Conservation (phyloP, 2,329 filamentous ascomycete genomes). For the Aspergillus clavatus region DNA sequence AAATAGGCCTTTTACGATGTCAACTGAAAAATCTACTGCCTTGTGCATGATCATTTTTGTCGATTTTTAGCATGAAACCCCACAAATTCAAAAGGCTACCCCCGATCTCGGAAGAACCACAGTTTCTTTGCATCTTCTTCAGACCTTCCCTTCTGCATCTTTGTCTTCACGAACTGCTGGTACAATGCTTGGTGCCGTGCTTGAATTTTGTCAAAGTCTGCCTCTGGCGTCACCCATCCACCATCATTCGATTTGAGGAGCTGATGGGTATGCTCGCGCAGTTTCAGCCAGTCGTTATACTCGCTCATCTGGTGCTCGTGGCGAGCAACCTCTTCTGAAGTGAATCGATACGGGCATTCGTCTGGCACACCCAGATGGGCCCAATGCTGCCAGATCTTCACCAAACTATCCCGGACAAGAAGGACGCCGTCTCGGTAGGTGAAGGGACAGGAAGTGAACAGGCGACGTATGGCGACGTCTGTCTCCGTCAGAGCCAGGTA, state of each 20-base stretch:
- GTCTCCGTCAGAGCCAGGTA: constrained; percentile 16
- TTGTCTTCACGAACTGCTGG: constrained; percentile 8
- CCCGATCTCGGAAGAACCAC: constrained; percentile 13
- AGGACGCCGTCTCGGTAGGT: constrained; percentile 15
- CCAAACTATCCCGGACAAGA: constrained; percentile 10
- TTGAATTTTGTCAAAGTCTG: constrained; percentile 12
- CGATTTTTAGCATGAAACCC: too few species aligned
- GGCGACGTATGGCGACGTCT: constrained; percentile 10
- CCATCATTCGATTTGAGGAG: constrained; percentile 12
- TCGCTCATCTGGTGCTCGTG: constrained; percentile 9
- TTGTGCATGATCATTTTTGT: too few species aligned
- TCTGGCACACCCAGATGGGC: constrained; percentile 3
- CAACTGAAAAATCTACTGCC: too few species aligned
- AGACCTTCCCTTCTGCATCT: constrained; percentile 5
- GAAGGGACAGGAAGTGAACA: constrained; percentile 12
- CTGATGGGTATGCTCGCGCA: constrained; percentile 12
- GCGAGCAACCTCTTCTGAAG: constrained; percentile 6
- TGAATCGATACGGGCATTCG: constrained; percentile 12
- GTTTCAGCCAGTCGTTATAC: constrained; percentile 13
- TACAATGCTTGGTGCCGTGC: constrained; percentile 11
- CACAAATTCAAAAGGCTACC: not conserved
- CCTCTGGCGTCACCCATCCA: constrained; percentile 12
- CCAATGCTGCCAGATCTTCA: constrained; percentile 14
- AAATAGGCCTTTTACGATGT: too few species aligned
- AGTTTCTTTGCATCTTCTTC: constrained; percentile 13